Percentiles rank a stretch among this genome's conserved stretches.
Conservation (phyloP, 1,284 basidiomycete genomes). For the Ustilago sp. region DNA sequence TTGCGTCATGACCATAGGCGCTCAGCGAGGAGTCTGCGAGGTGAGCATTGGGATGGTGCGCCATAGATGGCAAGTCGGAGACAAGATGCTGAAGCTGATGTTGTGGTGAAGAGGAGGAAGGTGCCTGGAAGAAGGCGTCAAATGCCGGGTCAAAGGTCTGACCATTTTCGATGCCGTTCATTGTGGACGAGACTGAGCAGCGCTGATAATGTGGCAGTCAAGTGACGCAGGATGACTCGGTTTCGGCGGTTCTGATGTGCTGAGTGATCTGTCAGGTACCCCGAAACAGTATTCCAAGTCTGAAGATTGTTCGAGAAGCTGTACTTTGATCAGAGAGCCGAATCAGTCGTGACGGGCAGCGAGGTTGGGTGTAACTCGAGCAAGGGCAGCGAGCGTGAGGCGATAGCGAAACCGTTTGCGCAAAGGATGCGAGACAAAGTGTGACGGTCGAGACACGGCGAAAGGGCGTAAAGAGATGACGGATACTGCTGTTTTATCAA, state of each 20-base stretch:
- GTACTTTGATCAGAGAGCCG: neutral
- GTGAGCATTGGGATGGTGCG: slow-evolving; percentile 13
- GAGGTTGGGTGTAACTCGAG: neutral
- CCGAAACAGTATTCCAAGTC: neutral
- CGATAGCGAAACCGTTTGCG: neutral
- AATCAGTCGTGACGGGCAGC: neutral
- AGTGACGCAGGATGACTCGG: neutral
- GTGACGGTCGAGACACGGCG: neutral
- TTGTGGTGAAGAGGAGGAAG: slow-evolving; percentile 26
- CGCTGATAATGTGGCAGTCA: neutral
- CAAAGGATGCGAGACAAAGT: neutral
- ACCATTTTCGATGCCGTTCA: slow-evolving; percentile 52
- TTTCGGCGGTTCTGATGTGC: neutral
- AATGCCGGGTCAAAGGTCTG: slow-evolving; percentile 48
- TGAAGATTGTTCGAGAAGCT: neutral
- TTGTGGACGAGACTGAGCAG: slow-evolving; percentile 8
- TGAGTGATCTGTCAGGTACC: too few relatives aligned
- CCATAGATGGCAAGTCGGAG: slow-evolving; percentile 18
- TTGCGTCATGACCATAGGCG: slow-evolving; percentile 14
- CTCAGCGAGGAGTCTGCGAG: slow-evolving; percentile 22
- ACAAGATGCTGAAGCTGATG: slow-evolving; percentile 18
- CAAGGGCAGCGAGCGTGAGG: neutral
- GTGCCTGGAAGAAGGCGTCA: slow-evolving; percentile 48
- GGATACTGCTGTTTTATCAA: neutral
- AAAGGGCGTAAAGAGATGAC: neutral